These are phyloP conservation scores for Sporothrix humicola DNA, from an alignment of 2,329 filamentous ascomycete genomes.

Conservation along the genomic window DNA sequence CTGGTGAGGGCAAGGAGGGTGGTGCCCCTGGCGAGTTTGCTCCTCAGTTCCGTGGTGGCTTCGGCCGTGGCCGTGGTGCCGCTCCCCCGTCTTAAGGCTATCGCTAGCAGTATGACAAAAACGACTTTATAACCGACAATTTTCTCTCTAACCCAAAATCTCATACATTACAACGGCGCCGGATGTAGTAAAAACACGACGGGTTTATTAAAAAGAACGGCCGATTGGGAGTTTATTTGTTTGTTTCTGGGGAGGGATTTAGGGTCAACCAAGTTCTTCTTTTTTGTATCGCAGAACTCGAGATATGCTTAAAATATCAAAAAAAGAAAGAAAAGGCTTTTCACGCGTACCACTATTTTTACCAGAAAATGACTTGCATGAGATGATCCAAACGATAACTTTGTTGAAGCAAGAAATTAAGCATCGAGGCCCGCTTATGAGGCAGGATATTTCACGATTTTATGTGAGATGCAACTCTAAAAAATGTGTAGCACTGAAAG, in stretches of 20 bases:
- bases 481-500: too few relatives aligned
- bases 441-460: too few relatives aligned
- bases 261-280: conserved; percentile 31
- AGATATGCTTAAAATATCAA: conserved; percentile 26
- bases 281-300: conserved; percentile 33
- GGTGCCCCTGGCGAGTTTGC: conserved; percentile 90
- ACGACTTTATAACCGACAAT: conserved; percentile 30
- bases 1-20: conserved; percentile 86
- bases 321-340: conserved; percentile 32
- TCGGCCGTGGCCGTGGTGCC: conserved; percentile 84
- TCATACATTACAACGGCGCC: conserved; percentile 29
- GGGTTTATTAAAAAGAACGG: conserved; percentile 25
- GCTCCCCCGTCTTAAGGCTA: conserved; percentile 67
- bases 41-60: conserved; percentile 90
- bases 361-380: background rate
- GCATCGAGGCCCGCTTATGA: too few relatives aligned
- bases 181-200: conserved; percentile 31
- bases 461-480: too few relatives aligned
- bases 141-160: conserved; percentile 26
- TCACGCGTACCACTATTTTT: background rate
- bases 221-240: conserved; percentile 37
- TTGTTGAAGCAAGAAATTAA: too few relatives aligned
- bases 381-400: too few relatives aligned
- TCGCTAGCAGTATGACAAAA: conserved; percentile 15
- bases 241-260: conserved; percentile 35